Evolutionary conservation across 192 early-diverging fungal species (phyloP).

Genomic region (Coemansia biformis): DNA sequence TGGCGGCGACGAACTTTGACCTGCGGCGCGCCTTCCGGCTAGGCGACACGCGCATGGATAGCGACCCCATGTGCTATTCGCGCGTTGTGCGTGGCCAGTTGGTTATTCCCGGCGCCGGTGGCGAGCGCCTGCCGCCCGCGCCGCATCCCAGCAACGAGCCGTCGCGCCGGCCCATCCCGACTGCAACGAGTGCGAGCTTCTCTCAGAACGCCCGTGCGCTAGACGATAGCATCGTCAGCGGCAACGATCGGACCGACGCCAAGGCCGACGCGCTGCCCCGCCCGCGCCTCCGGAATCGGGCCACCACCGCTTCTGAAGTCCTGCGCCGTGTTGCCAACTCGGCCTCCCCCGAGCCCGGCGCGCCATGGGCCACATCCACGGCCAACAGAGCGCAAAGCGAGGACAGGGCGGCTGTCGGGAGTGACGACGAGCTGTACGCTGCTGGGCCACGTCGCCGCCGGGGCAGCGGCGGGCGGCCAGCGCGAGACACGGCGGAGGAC

Average conservation of each 20-base stretch:
- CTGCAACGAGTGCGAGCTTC: slow-evolving; percentile 26
- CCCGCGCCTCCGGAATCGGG: slow-evolving; percentile 16
- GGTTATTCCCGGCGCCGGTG: background rate
- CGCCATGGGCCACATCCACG: background rate
- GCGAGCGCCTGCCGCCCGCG: too few relatives aligned
- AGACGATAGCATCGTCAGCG: slow-evolving; percentile 20
- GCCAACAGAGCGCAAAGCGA: slow-evolving; percentile 19
- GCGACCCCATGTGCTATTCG: slow-evolving; percentile 33
- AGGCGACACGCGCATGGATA: slow-evolving; percentile 30
- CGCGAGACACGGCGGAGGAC: too few relatives aligned
- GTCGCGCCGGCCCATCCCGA: background rate
- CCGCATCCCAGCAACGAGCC: too few relatives aligned
- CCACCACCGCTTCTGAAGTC: slow-evolving; percentile 17
- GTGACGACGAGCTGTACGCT: too few relatives aligned
- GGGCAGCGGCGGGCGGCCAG: too few relatives aligned
- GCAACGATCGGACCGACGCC: slow-evolving; percentile 41
- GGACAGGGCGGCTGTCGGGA: slow-evolving; percentile 4
- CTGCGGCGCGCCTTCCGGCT: slow-evolving; percentile 59
- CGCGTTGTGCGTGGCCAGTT: slow-evolving; percentile 21
- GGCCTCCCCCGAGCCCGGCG: background rate
- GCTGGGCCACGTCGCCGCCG: too few relatives aligned
- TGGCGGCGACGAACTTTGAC: slow-evolving; percentile 71
- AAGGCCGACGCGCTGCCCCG: slow-evolving; percentile 46
- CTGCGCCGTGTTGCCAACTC: slow-evolving; percentile 15
- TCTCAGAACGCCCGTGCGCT: slow-evolving; percentile 36